A percentile compares a stretch with the other conserved stretches of the same genome.
phyloP scores from a whole-genome alignment of 2,329 filamentous ascomycete species.

The Amauroascus verrucosus region DNA sequence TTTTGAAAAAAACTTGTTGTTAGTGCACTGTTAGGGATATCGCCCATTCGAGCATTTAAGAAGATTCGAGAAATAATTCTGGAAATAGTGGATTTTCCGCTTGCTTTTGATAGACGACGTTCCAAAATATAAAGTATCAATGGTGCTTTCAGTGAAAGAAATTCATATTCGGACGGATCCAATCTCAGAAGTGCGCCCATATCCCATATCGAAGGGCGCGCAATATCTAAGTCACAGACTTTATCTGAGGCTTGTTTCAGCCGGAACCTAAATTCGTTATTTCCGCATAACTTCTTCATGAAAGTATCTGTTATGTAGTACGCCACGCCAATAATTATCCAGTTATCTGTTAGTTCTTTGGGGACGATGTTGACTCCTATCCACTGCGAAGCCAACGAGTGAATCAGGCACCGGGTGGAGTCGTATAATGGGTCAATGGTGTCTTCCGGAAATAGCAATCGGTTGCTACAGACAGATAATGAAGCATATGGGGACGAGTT shows the following conservation, averaged over 20 bases:
- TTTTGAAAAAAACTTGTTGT: constrained; percentile 68
- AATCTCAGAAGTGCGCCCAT: constrained; percentile 69
- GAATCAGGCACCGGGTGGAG: constrained; percentile 68
- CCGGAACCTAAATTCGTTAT: constrained; percentile 86
- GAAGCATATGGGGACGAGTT: constrained; percentile 71
- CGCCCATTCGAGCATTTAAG: constrained; percentile 73
- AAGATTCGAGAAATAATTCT: constrained; percentile 80
- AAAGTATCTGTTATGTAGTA: constrained; percentile 94
- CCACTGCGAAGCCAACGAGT: constrained; percentile 84
- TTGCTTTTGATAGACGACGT: constrained; percentile 77
- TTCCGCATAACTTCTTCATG: constrained; percentile 80
- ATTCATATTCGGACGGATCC: constrained; percentile 76
- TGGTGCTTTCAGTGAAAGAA: constrained; percentile 81
- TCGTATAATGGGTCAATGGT: constrained; percentile 78
- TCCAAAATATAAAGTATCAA: constrained; percentile 90
- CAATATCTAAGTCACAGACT: constrained; percentile 69
- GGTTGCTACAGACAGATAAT: constrained; percentile 75
- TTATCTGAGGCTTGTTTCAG: constrained; percentile 76
- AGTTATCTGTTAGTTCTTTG: constrained; percentile 67
- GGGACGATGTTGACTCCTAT: constrained; percentile 87
- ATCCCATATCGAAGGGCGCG: constrained; percentile 70
- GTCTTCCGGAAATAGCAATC: constrained; percentile 72
- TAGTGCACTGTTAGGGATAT: constrained; percentile 59
- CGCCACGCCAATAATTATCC: constrained; percentile 80
- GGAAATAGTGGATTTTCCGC: constrained; percentile 70